phyloP scores from a whole-genome alignment of 2,329 filamentous ascomycete species.

The Thyridium curvatum region DNA sequence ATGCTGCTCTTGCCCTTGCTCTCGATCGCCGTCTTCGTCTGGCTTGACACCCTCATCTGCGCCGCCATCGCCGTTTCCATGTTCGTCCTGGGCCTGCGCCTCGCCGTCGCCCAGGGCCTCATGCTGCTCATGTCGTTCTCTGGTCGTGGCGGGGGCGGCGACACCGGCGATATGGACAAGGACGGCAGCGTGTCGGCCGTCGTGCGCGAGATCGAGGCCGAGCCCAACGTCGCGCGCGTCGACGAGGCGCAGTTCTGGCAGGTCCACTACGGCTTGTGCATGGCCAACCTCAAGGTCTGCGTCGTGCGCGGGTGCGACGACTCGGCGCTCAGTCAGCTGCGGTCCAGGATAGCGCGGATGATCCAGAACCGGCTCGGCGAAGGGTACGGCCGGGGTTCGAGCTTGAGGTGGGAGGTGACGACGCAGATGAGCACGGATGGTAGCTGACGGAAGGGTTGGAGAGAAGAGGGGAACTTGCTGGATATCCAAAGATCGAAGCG shows the following conservation, averaged over 20 bases:
- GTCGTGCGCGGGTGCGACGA: slow-evolving; percentile 62
- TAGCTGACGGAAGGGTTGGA: too few relatives aligned
- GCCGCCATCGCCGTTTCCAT: slow-evolving; percentile 78
- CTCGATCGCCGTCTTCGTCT: slow-evolving; percentile 71
- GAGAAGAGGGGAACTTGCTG: too few relatives aligned
- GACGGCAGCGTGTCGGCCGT: slow-evolving; percentile 59
- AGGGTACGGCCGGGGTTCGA: slow-evolving; percentile 73
- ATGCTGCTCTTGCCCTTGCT: slow-evolving; percentile 73
- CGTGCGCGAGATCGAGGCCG: slow-evolving; percentile 77
- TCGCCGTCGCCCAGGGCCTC: slow-evolving; percentile 79
- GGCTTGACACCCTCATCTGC: slow-evolving; percentile 79
- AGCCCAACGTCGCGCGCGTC: slow-evolving; percentile 67
- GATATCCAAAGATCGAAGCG: too few relatives aligned
- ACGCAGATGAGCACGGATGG: slow-evolving; percentile 59
- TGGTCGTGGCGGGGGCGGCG: slow-evolving; percentile 19
- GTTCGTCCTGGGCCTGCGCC: slow-evolving; percentile 77
- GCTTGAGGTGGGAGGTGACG: slow-evolving; percentile 88
- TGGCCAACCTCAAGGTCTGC: slow-evolving; percentile 85
- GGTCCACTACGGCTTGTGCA: slow-evolving; percentile 92
- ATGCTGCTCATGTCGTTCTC: slow-evolving; percentile 94
- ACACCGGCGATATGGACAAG: slow-evolving; percentile 1
- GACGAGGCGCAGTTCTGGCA: slow-evolving; percentile 98
- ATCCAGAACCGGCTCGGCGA: slow-evolving; percentile 83
- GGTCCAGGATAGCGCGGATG: slow-evolving; percentile 69
- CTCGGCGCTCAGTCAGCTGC: slow-evolving; percentile 63